These are phyloP conservation scores for Fusarium keratoplasticum DNA, from an alignment of 2,329 filamentous ascomycete genomes.

Conservation along the genomic window DNA sequence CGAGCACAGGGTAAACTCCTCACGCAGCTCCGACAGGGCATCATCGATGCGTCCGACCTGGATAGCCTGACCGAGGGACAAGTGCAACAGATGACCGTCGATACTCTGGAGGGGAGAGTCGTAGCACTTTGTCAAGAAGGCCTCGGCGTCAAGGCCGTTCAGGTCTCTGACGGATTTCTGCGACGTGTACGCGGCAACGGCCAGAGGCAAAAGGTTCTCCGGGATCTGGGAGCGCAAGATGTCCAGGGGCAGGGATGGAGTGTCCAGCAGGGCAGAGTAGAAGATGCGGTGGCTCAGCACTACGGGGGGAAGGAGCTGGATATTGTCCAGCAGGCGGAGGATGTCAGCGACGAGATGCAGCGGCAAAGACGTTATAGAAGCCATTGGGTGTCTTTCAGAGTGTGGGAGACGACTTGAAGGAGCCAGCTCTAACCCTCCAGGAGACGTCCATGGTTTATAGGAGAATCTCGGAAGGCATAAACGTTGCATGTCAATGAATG, in stretches of 20 bases:
- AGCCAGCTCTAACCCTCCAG: background rate
- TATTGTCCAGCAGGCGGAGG: constrained; percentile 26
- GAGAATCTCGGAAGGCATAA: background rate
- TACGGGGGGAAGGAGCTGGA: constrained; percentile 29
- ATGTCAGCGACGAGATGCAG: constrained; percentile 39
- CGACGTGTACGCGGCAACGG: constrained; percentile 31
- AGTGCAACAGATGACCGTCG: constrained; percentile 10
- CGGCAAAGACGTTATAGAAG: constrained; percentile 35
- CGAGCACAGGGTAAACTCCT: constrained; percentile 17
- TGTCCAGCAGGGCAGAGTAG: constrained; percentile 35
- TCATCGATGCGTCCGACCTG: constrained; percentile 28
- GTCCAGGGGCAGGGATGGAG: constrained; percentile 30
- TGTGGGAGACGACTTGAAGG: background rate
- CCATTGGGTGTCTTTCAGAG: constrained; percentile 19
- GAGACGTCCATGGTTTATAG: background rate
- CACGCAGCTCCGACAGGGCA: constrained; percentile 12
- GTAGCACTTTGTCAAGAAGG: constrained; percentile 32
- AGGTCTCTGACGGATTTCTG: constrained; percentile 16
- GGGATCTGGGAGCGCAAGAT: constrained; percentile 35
- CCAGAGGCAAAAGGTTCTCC: constrained; percentile 22
- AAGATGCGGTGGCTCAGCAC: constrained; percentile 39
- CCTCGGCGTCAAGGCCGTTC: constrained; percentile 3
- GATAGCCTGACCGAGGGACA: constrained; percentile 30
- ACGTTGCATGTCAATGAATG: constrained; percentile 10
- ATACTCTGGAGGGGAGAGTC: constrained; percentile 11